A percentile compares a stretch with the other conserved stretches of the same genome.
phyloP scores from a whole-genome alignment of 768 basidiomycete species.

The Lentinus tigrinus region DNA sequence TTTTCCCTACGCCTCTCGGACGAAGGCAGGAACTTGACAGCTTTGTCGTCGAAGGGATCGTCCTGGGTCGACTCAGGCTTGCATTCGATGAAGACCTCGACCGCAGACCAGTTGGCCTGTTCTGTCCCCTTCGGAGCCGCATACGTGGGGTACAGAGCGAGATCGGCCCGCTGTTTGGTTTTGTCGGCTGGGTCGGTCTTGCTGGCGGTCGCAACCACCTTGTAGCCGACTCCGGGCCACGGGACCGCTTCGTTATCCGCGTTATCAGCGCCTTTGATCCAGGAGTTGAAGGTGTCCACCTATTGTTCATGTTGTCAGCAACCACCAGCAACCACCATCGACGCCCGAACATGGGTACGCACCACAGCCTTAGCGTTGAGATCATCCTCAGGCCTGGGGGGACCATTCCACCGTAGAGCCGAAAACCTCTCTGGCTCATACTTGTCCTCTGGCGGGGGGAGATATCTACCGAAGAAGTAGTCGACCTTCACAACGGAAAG shows the following conservation, averaged over 20 bases:
- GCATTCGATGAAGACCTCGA: conserved; percentile 6
- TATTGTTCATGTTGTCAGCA: background rate
- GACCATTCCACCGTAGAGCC: background rate
- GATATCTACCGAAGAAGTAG: background rate
- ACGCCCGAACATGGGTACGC: background rate
- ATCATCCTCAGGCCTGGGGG: background rate
- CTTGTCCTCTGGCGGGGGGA: background rate
- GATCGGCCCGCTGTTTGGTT: background rate
- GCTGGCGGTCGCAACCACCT: background rate
- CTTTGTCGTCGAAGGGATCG: conserved; percentile 1
- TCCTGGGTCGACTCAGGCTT: background rate
- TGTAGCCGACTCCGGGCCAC: background rate
- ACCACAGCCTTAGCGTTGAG: background rate
- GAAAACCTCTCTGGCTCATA: background rate
- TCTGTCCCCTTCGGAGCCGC: background rate
- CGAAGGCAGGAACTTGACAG: background rate
- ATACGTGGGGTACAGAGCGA: background rate
- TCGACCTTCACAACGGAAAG: background rate
- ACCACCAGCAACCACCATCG: background rate
- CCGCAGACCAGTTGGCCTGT: background rate
- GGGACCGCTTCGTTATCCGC: background rate
- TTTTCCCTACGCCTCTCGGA: background rate
- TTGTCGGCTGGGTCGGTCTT: background rate
- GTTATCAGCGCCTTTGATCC: background rate
- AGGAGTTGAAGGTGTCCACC: background rate